Base-by-base conservation (phyloP, 2,329 filamentous ascomycete genomes). In the Scortechinia acanthostroma region DNA sequence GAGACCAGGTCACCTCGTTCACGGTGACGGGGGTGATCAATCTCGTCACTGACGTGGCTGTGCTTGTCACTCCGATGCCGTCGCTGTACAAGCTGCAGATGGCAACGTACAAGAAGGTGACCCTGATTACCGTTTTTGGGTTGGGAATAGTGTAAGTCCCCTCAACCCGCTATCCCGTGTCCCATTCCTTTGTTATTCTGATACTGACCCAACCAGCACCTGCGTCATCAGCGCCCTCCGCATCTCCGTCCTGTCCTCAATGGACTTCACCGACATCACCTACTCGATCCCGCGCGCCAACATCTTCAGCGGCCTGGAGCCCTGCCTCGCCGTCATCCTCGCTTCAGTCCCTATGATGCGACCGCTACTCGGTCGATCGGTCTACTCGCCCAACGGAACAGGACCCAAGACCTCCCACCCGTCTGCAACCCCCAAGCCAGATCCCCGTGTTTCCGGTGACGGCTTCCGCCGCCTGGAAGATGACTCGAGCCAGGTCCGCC, bases 261-360 rank as follows among this genome's bases (percentile, higher is more conserved):
- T 64, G 50, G 54, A 65, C 48, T 61, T 60, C 49, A 42, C 33
- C 28, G 61, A 65, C 48, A 49, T 64, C 20, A 64, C 64, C 15
- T 60, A 53, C 42, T 57, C 56, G 4, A 55, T 62, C 28, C 56
- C 59, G 17, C 52, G 50, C 5, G 59, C 64, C 3, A 58, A 58
- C 37, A 53, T 68, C 44, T 66, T 64, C 50, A 59, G 56, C 15
- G 58, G 56, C 6, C 48, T 65, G 16, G 66, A 69, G 50, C 64
- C 63, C 16, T 61, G 53, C 42, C 53, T 69, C 21, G 64, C 58
- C 25, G 57, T 70, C 10, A 59, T 58, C 4, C 50, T 64, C 13
- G 59, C 62, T n/a, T 69, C 63, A 45, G 53, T 69, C 17, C 65
- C 66, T 1, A 56, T 66, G 15, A 54, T 69, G 22, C 60, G 65